These are phyloP conservation scores for Mucuna pruriens DNA, from an alignment of 306 rosid species.

Conservation along the genomic window DNA sequence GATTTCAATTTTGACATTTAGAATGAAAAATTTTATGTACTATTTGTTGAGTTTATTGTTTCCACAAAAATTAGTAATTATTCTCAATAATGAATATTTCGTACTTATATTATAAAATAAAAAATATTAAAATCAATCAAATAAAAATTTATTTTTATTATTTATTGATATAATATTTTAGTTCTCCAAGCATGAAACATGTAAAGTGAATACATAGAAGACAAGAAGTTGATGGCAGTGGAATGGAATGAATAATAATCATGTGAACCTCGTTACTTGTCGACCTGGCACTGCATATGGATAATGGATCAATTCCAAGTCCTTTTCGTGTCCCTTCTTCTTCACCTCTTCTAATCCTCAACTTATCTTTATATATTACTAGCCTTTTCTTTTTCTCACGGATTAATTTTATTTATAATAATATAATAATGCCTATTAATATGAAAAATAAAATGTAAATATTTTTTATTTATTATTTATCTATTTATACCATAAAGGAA, in stretches of 20 bases:
- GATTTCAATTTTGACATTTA: too few relatives aligned
- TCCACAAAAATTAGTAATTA: too few relatives aligned
- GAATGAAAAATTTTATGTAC: too few relatives aligned
- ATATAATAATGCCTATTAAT: neutral
- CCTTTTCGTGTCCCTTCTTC: slow-evolving; percentile 17
- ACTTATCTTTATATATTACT: neutral
- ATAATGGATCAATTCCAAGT: slow-evolving; percentile 28
- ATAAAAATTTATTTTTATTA: too few relatives aligned
- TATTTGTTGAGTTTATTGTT: too few relatives aligned
- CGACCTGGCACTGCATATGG: slow-evolving; percentile 32
- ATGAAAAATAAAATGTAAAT: neutral
- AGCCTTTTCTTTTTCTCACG: neutral
- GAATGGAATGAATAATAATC: slow-evolving; percentile 30
- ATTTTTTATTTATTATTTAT: neutral
- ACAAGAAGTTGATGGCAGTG: neutral
- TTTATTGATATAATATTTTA: too few relatives aligned
- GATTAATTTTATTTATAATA: neutral
- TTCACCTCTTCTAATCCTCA: neutral
- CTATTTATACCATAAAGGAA: neutral
- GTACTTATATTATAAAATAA: too few relatives aligned
- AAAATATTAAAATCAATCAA: too few relatives aligned
- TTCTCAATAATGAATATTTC: too few relatives aligned
- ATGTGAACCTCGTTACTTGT: slow-evolving; percentile 26
- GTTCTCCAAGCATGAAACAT: too few relatives aligned
- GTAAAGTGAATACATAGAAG: neutral